Conservation (phyloP, 140 eudicot genomes). For the Ambrosia hybrid region DNA sequence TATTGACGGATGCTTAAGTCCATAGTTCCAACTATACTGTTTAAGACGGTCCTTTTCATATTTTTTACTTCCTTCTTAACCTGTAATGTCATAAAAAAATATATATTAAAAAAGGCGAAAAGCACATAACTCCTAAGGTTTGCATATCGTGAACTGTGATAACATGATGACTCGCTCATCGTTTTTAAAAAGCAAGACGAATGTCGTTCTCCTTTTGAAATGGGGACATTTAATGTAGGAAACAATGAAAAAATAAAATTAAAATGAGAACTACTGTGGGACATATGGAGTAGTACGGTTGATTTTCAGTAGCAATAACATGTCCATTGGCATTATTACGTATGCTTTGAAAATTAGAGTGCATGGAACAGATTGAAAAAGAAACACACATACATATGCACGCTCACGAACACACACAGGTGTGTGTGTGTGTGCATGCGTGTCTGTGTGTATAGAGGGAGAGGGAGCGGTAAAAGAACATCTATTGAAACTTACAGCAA, state of each 20-base stretch:
- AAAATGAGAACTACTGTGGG: too few relatives aligned
- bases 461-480: too few relatives aligned
- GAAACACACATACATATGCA: background rate
- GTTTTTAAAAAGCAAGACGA: too few relatives aligned
- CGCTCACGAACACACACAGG: too few relatives aligned
- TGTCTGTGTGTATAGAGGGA: too few relatives aligned
- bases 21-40: constrained; percentile 81
- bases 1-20: constrained; percentile 80
- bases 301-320: too few relatives aligned
- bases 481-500: constrained; percentile 53
- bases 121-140: constrained; percentile 1
- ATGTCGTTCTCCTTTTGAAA: too few relatives aligned
- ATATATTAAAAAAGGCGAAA: background rate
- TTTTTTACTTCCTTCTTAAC: constrained; percentile 75
- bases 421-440: too few relatives aligned
- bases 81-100: constrained; percentile 39
- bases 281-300: too few relatives aligned
- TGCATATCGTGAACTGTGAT: constrained; percentile 12
- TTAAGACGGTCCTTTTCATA: constrained; percentile 68
- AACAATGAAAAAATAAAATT: background rate
- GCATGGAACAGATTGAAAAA: too few relatives aligned
- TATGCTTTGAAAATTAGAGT: too few relatives aligned
- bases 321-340: too few relatives aligned
- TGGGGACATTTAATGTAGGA: background rate
- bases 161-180: background rate